Conservation (phyloP, 2,329 filamentous ascomycete species). For the Sarocladiaceae sp. region DNA sequence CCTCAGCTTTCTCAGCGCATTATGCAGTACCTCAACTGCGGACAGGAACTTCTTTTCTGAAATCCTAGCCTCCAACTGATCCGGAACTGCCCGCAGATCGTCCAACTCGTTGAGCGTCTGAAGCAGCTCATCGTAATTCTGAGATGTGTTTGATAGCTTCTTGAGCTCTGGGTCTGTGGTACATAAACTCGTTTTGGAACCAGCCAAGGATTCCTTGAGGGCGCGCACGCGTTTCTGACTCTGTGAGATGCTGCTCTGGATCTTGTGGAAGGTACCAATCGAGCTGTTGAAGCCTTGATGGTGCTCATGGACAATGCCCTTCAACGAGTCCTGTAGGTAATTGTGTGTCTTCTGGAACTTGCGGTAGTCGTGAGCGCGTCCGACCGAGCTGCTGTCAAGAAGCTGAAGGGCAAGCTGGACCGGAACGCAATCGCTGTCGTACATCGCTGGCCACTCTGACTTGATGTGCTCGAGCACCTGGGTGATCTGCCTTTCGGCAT, state of each 20-base stretch:
- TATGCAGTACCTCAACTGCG: constrained; percentile 87
- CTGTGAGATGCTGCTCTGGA: constrained; percentile 83
- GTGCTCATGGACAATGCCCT: constrained; percentile 95
- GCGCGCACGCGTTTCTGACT: constrained; percentile 80
- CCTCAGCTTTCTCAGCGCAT: constrained; percentile 74
- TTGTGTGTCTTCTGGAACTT: constrained; percentile 79
- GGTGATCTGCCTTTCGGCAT: constrained; percentile 49
- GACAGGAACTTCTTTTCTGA: constrained; percentile 93
- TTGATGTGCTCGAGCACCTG: constrained; percentile 77
- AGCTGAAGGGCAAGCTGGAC: constrained; percentile 93
- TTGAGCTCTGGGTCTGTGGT: constrained; percentile 86
- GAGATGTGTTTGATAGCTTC: constrained; percentile 78
- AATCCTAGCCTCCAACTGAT: constrained; percentile 88
- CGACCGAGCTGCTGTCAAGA: constrained; percentile 88
- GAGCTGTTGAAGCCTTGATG: constrained; percentile 99
- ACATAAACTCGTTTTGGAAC: constrained; percentile 74
- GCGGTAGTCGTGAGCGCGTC: constrained; percentile 79
- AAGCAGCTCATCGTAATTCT: constrained; percentile 84
- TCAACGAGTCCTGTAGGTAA: constrained; percentile 87
- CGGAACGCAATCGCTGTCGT: constrained; percentile 78
- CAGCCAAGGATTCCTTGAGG: constrained; percentile 75
- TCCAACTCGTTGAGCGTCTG: constrained; percentile 80
- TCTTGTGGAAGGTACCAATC: constrained; percentile 98
- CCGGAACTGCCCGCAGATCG: constrained; percentile 80
- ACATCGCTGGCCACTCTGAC: constrained; percentile 88